Base-by-base conservation (phyloP, 2,329 filamentous ascomycete genomes). In the Leptoxyphium fumago region DNA sequence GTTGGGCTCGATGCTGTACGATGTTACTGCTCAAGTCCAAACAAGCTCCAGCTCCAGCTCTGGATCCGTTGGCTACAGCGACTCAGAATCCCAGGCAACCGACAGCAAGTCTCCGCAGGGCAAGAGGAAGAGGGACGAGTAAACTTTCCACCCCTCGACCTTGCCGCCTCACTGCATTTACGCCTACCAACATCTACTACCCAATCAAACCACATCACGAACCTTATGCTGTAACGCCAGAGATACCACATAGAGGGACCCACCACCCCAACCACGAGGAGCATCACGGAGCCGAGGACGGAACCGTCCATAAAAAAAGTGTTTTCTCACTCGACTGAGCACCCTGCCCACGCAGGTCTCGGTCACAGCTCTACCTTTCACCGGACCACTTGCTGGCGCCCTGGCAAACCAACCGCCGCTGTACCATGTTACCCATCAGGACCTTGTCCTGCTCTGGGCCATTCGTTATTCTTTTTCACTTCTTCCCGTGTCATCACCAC, bases 1-100 rank as follows among this genome's bases (percentile, higher is more conserved):
- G 46, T 74, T 85, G 47, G 84, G 85, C 52, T 80, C 81, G 58
- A 82, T 85, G 38, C 76, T 94, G 49, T 93, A 87, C 69, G 82
- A 88, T 62, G 78, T 58, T 42, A 56, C 86, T 44, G 79, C 84
- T 26, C 75, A 83, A 28, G 80, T 83, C 53, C 73, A 83, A 42
- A 78, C 82, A 32, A 79, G 79, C 50, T 84, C 64, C 48, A 67
- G 64, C 29, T 66, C 62, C 28, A 64, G 62, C 52, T 61, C 63
- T 44, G 65, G 63, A 42, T 65, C 63, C 15, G 52, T 48, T 38
- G 47, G 52, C 51, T 59, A 54, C 50, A 58, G 56, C 5, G 56
- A 58, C 34, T 46, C 40, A 39, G 53, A 53, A 36, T 52, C 46
- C 43, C 50, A 50, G 32, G 49, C 52, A 15, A 48, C 51, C 9